Evolutionary conservation across 345 rosid genomes (phyloP).

Genomic region (Eutrema yunnanense): DNA sequence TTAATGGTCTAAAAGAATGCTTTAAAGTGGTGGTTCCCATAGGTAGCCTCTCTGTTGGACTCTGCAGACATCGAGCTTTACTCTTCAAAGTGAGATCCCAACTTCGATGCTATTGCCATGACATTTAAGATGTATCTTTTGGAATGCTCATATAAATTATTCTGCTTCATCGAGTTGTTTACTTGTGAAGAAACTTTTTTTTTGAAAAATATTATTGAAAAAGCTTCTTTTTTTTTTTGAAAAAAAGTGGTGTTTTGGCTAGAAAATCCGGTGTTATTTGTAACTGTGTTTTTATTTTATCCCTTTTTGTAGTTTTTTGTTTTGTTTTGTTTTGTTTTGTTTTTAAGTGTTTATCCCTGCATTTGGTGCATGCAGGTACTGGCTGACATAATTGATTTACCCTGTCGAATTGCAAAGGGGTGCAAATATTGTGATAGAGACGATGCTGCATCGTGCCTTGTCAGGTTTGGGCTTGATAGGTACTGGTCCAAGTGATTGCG

Average conservation of each 20-base stretch:
- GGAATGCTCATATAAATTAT: background rate
- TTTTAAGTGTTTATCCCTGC: background rate
- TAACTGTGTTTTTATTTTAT: background rate
- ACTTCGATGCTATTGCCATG: constrained; percentile 1
- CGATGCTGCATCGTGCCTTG: constrained; percentile 96
- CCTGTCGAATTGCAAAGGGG: constrained; percentile 97
- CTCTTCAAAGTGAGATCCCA: constrained; percentile 78
- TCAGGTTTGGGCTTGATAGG: constrained; percentile 94
- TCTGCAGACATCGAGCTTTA: constrained; percentile 94
- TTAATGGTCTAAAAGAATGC: constrained; percentile 71
- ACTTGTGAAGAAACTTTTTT: background rate
- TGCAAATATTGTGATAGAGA: constrained; percentile 86
- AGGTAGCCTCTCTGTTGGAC: constrained; percentile 85
- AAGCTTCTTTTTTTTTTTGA: background rate
- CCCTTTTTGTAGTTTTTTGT: background rate
- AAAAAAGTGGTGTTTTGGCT: constrained; percentile 1
- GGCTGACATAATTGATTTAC: constrained; percentile 88
- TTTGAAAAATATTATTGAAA: background rate
- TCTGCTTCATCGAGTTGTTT: background rate
- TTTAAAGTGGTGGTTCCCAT: constrained; percentile 86
- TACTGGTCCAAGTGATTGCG: constrained; percentile 23
- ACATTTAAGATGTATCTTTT: background rate
- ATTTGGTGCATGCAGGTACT: constrained; percentile 57
- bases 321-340: background rate
- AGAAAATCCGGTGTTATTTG: background rate